Evolutionary conservation across 148 eudicot species (phyloP), one percentile per base, ranked within the genome.

Genomic region (Arbutus unedo): DNA sequence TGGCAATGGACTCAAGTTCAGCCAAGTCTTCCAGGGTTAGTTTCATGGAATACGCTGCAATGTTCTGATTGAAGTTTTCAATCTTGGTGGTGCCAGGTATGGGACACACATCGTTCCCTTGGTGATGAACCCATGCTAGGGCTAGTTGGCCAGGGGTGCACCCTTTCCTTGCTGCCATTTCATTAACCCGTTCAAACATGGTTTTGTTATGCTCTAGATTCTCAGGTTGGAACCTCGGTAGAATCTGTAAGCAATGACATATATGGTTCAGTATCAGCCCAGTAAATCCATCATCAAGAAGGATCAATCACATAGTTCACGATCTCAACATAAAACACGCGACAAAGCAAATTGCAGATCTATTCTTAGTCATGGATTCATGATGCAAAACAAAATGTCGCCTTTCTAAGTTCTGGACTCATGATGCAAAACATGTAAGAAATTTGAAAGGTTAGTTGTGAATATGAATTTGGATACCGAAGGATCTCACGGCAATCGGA

Each of bases 121-220:
- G 83, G 55, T 82, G 79, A 57, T 74, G 83, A 16, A 82, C 79
- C 83, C 83, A 82, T 56, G 83, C 83, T 38, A 82, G n/a, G 2
- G 83, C 83, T 45, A 82, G 79, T 54, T 82, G 83, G 43, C 71
- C 79, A 0, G 83, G 71, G 43, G 83, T 81, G 62, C 83, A 71
- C 21, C 83, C 83, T 9, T 81, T 81, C 38, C 23, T 81, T 8
- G 44, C 68, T 53, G 83, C 83, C 68, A 81, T 71, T 43, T 82
- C 73, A 15, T 45, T 82, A 10, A 82, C 57, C 23, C 73, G 19
- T 78, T 82, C 79, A 59, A 73, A 82, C 45, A 82, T 59, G n/a
- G 18, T 82, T 8, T 74, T 74, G 79, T 82, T 82, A 43, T 82
- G 70, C 71, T 55, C 83, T 16, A 82, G 10, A 48, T 82, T 82